Evolutionary conservation across 331 rosid species (phyloP).

Genomic region (Quercus lobata): DNA sequence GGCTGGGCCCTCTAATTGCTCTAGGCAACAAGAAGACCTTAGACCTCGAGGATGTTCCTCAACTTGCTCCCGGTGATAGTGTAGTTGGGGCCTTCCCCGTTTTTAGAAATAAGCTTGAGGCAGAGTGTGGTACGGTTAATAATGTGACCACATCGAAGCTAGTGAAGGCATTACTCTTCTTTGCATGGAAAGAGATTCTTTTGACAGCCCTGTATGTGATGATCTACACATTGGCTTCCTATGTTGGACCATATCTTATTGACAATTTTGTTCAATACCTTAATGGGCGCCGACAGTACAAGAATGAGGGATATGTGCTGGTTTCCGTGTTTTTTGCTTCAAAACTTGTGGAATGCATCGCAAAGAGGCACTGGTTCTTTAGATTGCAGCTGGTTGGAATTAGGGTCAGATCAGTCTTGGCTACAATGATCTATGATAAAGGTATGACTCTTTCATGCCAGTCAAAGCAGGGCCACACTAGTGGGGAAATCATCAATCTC

Average conservation of each 20-base stretch:
- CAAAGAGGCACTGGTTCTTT: constrained; percentile 64
- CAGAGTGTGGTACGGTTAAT: constrained; percentile 40
- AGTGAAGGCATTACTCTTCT: constrained; percentile 45
- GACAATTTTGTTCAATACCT: constrained; percentile 78
- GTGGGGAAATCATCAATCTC: constrained; percentile 79
- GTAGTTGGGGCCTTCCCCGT: constrained; percentile 43
- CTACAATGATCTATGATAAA: constrained; percentile 57
- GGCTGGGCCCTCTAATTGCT: constrained; percentile 72
- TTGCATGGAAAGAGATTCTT: constrained; percentile 62
- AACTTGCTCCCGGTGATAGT: constrained; percentile 58
- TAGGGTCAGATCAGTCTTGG: constrained; percentile 48
- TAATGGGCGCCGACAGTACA: constrained; percentile 40
- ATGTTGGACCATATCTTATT: constrained; percentile 88
- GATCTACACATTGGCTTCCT: constrained; percentile 46
- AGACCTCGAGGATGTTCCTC: constrained; percentile 92
- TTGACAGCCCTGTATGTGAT: constrained; percentile 40
- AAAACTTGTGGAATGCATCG: constrained; percentile 53
- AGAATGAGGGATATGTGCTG: constrained; percentile 49
- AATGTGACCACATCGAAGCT: constrained; percentile 49
- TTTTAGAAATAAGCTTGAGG: constrained; percentile 46
- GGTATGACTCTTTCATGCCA: constrained; percentile 67
- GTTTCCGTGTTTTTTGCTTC: constrained; percentile 56
- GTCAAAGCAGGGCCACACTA: constrained; percentile 61
- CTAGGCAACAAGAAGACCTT: constrained; percentile 60
- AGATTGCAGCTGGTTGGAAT: constrained; percentile 56